Percentiles rank a stretch among this genome's conserved stretches.
phyloP scores from a whole-genome alignment of 768 basidiomycete species.

The Albatrellus ellisii region DNA sequence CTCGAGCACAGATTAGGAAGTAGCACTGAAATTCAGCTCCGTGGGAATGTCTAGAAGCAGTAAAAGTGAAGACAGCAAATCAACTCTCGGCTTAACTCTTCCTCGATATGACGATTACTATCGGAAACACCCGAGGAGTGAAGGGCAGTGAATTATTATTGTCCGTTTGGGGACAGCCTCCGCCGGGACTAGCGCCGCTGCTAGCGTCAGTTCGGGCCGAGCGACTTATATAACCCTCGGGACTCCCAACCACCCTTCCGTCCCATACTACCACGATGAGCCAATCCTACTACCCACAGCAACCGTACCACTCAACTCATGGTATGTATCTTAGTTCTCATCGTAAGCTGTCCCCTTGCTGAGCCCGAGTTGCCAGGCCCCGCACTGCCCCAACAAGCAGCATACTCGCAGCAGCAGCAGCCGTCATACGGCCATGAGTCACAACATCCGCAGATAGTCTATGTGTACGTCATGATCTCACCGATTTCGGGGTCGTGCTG shows the following conservation, averaged over 20 bases:
- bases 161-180: constrained; percentile 29
- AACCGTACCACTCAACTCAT: constrained; percentile 61
- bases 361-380: too few relatives aligned
- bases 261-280: constrained; percentile 36
- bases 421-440: too few relatives aligned
- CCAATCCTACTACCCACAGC: constrained; percentile 64
- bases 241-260: constrained; percentile 32
- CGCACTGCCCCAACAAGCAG: too few relatives aligned
- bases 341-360: too few relatives aligned
- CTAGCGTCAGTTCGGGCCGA: constrained; percentile 13
- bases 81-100: background rate
- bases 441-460: constrained; percentile 76
- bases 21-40: too few relatives aligned
- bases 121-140: constrained; percentile 10
- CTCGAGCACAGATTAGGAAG: too few relatives aligned
- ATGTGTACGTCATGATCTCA: constrained; percentile 43
- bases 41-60: background rate
- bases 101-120: background rate
- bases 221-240: constrained; percentile 15
- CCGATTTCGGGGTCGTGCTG: background rate
- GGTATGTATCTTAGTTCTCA: constrained; percentile 26
- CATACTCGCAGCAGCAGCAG: constrained; percentile 47
- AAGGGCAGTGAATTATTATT: background rate
- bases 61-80: background rate
- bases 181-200: constrained; percentile 33